Conservation (phyloP, 495 filamentous ascomycete species). For the Tirmania nivea region DNA sequence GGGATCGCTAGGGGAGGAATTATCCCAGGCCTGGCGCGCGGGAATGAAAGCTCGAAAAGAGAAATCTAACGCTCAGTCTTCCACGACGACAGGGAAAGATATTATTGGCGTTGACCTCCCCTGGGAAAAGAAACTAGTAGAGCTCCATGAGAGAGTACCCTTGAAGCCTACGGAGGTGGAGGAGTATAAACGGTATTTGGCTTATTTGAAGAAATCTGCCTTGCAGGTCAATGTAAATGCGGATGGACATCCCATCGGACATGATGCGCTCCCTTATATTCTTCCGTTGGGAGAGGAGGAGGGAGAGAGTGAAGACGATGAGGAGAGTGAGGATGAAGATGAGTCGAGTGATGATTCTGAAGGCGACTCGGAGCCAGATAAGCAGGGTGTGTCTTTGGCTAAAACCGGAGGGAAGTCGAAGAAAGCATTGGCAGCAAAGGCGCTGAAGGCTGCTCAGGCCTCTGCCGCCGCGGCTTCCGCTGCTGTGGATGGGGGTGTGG, state of each 20-base stretch:
- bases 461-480: conserved; percentile 10
- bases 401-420: conserved; percentile 77
- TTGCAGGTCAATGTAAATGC: too few species aligned
- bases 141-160: background rate
- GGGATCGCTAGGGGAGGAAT: conserved; percentile 15
- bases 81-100: conserved; percentile 5
- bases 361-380: conserved; percentile 35
- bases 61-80: background rate
- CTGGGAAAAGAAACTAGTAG: background rate
- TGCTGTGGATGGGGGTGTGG: conserved; percentile 32
- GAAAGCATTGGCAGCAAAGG: conserved; percentile 23
- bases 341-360: background rate
- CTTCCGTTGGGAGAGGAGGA: too few species aligned
- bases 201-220: background rate
- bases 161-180: background rate
- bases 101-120: conserved; percentile 5
- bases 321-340: too few species aligned
- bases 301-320: too few species aligned
- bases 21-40: background rate
- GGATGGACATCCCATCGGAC: too few species aligned
- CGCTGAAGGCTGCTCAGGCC: conserved; percentile 8
- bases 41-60: conserved; percentile 6
- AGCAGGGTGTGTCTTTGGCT: conserved; percentile 50
- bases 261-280: too few species aligned
- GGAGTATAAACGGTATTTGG: background rate